Evolutionary conservation across 129 eudicot genomes (phyloP).

Genomic region (Arctium minus): DNA sequence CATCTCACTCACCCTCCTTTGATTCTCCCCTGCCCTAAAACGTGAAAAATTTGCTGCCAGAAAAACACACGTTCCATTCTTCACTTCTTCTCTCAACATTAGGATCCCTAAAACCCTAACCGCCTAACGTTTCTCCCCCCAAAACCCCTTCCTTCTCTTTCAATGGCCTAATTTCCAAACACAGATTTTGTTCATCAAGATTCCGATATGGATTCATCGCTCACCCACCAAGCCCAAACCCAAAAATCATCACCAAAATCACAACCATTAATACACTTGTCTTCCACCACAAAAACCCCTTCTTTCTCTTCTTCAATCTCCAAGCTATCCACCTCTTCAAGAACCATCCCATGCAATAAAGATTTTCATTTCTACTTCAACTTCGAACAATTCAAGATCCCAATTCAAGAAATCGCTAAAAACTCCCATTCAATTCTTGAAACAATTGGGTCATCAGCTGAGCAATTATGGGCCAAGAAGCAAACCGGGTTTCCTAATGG

Average conservation of each 20-base stretch:
- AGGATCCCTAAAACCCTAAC: constrained; percentile 29
- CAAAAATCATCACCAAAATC: constrained; percentile 21
- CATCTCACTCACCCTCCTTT: neutral
- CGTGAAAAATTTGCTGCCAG: neutral
- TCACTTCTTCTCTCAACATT: neutral
- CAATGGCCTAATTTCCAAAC: constrained; percentile 21
- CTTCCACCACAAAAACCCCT: constrained; percentile 8
- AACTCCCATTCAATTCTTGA: constrained; percentile 35
- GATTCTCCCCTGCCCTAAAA: constrained; percentile 7
- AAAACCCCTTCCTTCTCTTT: constrained; percentile 7
- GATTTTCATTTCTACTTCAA: constrained; percentile 64
- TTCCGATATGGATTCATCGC: constrained; percentile 25
- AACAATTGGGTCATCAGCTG: constrained; percentile 34
- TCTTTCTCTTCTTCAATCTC: constrained; percentile 41
- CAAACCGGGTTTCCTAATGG: constrained; percentile 32
- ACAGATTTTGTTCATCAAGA: constrained; percentile 4
- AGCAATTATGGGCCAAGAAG: constrained; percentile 36
- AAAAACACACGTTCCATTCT: constrained; percentile 22
- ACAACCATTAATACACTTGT: constrained; percentile 18
- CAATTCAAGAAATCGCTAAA: constrained; percentile 31
- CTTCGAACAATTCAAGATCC: constrained; percentile 52
- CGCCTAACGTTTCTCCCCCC: constrained; percentile 16
- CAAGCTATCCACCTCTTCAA: constrained; percentile 55
- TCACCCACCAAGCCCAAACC: constrained; percentile 21
- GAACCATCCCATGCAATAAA: constrained; percentile 51